Evolutionary conservation across 2,329 filamentous ascomycete genomes (phyloP).

Genomic region (Lachnellula arida): DNA sequence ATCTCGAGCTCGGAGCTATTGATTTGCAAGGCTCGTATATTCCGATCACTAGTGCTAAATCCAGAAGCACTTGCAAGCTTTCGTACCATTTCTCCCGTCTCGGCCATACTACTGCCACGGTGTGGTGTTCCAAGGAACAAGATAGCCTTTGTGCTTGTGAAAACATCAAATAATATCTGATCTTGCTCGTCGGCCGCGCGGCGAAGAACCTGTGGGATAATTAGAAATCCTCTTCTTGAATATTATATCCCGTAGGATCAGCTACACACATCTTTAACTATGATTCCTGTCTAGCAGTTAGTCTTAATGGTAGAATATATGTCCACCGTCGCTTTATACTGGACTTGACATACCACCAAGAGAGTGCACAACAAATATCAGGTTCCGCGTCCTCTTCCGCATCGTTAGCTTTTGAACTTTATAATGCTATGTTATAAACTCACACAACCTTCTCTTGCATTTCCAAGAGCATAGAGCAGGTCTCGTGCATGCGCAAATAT

Average conservation of each 20-base stretch:
- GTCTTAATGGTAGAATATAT: background rate
- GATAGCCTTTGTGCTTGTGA: constrained; percentile 14
- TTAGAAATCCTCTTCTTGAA: background rate
- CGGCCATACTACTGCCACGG: constrained; percentile 26
- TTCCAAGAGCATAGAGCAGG: constrained; percentile 12
- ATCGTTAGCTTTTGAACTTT: background rate
- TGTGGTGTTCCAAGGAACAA: constrained; percentile 34
- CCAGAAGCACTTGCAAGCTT: constrained; percentile 17
- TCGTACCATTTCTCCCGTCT: constrained; percentile 19
- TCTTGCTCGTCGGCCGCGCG: constrained; percentile 5
- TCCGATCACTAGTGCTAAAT: constrained; percentile 17
- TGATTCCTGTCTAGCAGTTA: constrained; percentile 4
- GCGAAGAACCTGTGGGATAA: constrained; percentile 14
- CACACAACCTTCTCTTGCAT: constrained; percentile 10
- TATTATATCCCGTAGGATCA: background rate
- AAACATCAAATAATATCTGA: constrained; percentile 12
- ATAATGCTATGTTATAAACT: background rate
- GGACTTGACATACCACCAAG: constrained; percentile 23
- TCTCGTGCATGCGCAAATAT: constrained; percentile 14
- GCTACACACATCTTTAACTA: background rate
- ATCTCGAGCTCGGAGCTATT: constrained; percentile 24
- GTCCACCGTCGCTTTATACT: too few species aligned
- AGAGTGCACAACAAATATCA: constrained; percentile 24
- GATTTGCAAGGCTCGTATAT: constrained; percentile 12
- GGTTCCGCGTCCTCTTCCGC: constrained; percentile 6